Evolutionary conservation across 805 yeast species (phyloP), one percentile per base, ranked within the genome.

Genomic region (Candida succiphila): DNA sequence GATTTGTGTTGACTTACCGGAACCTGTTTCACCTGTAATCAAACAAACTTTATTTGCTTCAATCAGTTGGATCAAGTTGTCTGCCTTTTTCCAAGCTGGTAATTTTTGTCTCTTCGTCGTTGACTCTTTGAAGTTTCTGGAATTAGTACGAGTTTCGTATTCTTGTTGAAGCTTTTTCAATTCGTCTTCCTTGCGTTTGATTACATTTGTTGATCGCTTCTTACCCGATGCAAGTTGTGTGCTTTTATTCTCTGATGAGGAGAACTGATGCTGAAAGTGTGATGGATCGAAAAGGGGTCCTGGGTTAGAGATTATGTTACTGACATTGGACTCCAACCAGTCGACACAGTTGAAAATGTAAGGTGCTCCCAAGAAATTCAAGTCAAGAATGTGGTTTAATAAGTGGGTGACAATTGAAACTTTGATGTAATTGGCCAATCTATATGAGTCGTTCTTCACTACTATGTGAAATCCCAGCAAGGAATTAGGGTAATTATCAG

Each of bases 1-100:
- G 5, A 85, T 75, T 52, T 89, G 98, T 0, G 98, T 89, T 4
- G 97, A 88, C 52, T 89, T 89, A 64, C 97, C 97, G 7, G 95
- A 85, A 58, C 98, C 98, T 0, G 98, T 89, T 52, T 92, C 98
- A 52, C 97, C 98, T 2, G 97, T 89, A 25, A 89, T 70, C 23
- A 89, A 58, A 7, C 83, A 75, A 4, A 86, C 81, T 40, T 73
- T 73, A 48, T 82, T 71, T 1, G 61, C 39, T 20, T 65, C 62
- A 4, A 89, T 73, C 4, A 75, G 58, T 0, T 69, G 45, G 2
- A 83, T 65, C 26, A 89, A 63, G 5, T 70, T 64, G 0, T 67
- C 56, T 34, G 63, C 67, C 49, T 78, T 81, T 12, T 61, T 52
- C 94, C 95, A 89, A 0, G 97, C 97, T 0, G 98, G 97, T 22